A percentile compares a stretch with the other conserved stretches of the same genome.
Conservation (phyloP, 345 rosid species). For the Bruguiera sexangula region DNA sequence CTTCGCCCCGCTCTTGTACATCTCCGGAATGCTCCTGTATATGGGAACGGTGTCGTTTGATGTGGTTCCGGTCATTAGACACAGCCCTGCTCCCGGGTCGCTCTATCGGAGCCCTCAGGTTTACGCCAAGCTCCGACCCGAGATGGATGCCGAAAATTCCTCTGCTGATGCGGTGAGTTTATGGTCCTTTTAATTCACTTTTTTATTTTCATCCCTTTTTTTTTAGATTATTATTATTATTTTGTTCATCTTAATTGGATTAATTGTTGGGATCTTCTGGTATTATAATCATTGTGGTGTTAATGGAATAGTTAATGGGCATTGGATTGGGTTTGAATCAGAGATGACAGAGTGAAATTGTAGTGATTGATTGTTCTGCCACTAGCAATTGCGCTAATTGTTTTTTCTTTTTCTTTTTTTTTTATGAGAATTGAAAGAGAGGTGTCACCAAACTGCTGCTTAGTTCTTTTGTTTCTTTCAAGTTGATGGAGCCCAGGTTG, state of each 20-base stretch:
- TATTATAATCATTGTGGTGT: not conserved
- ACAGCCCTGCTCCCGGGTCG: slow-evolving; percentile 77
- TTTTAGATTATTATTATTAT: not conserved
- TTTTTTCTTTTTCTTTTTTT: too few relatives aligned
- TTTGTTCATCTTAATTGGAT: not conserved
- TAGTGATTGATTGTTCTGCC: too few relatives aligned
- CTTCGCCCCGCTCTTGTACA: slow-evolving; percentile 89
- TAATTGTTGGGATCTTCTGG: slow-evolving; percentile 17
- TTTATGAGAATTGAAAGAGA: too few relatives aligned
- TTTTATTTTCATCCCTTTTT: not conserved
- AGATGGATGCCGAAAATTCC: slow-evolving; percentile 92
- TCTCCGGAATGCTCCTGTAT: slow-evolving; percentile 88
- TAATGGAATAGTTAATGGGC: not conserved
- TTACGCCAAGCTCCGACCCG: slow-evolving; percentile 73
- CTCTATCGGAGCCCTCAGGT: slow-evolving; percentile 88
- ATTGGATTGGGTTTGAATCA: slow-evolving; percentile 2
- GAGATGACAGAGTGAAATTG: not conserved
- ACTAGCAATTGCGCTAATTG: too few relatives aligned
- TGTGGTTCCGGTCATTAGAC: slow-evolving; percentile 56
- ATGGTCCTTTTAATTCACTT: not conserved
- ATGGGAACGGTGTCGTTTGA: slow-evolving; percentile 96
- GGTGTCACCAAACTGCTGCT: too few relatives aligned
- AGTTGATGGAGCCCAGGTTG: too few relatives aligned
- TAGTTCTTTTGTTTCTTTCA: too few relatives aligned
- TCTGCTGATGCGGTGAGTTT: slow-evolving; percentile 77